A percentile compares a stretch with the other conserved stretches of the same genome.
phyloP scores from a whole-genome alignment of 202 grass and related monocot genomes.

The Zizania palustris region DNA sequence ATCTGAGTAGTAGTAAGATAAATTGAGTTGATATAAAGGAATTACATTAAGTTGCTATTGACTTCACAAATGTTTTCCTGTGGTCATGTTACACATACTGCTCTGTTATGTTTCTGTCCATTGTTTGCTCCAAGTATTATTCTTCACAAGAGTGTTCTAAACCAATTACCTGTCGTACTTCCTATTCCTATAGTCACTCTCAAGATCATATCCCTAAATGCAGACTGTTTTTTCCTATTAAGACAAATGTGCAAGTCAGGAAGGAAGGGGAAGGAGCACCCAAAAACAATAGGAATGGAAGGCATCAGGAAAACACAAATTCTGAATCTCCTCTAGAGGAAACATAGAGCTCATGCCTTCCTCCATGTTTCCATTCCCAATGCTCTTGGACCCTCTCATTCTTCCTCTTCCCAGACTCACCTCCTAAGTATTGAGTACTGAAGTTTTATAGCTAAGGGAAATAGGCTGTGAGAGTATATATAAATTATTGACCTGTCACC shows the following conservation, averaged over 20 bases:
- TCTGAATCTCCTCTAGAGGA: background rate
- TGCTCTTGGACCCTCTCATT: conserved; percentile 30
- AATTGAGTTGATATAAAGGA: background rate
- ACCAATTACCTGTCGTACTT: too few relatives aligned
- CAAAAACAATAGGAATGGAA: conserved; percentile 45
- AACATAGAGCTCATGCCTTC: background rate
- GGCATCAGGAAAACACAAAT: conserved; percentile 36
- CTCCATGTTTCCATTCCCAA: conserved; percentile 34
- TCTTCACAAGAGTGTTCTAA: background rate
- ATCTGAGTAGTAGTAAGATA: too few relatives aligned
- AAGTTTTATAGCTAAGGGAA: background rate
- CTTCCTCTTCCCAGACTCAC: conserved; percentile 18
- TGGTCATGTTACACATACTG: background rate
- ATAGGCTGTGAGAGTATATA: background rate
- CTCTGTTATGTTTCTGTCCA: background rate
- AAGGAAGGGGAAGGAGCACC: conserved; percentile 39
- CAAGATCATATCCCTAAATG: background rate
- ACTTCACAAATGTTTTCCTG: background rate
- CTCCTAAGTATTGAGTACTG: background rate
- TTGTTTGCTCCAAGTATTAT: background rate
- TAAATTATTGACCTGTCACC: background rate
- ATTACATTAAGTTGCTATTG: background rate
- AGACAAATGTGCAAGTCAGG: background rate
- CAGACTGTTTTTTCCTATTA: background rate
- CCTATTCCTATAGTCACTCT: conserved; percentile 11